Base-by-base conservation (phyloP, 2,329 filamentous ascomycete species). In the Apiospora rasikravindrae region DNA sequence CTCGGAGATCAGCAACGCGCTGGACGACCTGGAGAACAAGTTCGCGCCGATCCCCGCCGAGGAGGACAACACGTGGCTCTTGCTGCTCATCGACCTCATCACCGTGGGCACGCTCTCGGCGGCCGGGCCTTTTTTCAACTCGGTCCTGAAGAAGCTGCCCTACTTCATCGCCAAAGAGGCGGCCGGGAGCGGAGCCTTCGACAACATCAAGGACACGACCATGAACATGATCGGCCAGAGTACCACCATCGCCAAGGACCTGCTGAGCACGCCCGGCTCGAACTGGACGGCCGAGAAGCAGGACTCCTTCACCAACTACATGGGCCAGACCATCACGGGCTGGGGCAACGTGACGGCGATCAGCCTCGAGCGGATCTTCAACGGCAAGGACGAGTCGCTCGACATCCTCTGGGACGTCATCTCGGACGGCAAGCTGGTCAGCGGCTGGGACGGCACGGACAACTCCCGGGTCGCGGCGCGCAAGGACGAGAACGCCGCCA, bases 11-110 rank as follows among this genome's bases (percentile, higher is more conserved):
- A 70, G 75, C 71, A 33, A 74, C 73, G 69, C 47, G 10, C 57
- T 74, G 16, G 67, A 74, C 24, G 71, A 77, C 66, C 74, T 80
- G 47, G 76, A 78, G 70, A 73, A 77, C 70, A 78, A 53, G 22
- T 80, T 81, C 69, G 79, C 78, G 14, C 78, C 80, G 11, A 73
- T 80, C 2, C 76, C 79, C 1, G 70, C 74, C 40, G 71, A 75
- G 11, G 26, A 75, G 44, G 71, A 72, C 69, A 76, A 78, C 70
- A 73, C 71, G 45, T 80, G 77, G 78, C 69, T 77, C 10, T 44
- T 73, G n/a, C 71, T 82, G 42, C 72, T 82, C 8, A 75, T 81
- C 37, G 77, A 80, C 71, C 71, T 80, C 14, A 37, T 81, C 61
- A 78, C 75, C 42, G 70, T 81, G n/a, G 79, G 79, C 4, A 73